A percentile compares a stretch with the other conserved stretches of the same genome.
Evolutionary conservation across 2,329 filamentous ascomycete genomes (phyloP).

Genomic region (Trichoderma koningiopsis): DNA sequence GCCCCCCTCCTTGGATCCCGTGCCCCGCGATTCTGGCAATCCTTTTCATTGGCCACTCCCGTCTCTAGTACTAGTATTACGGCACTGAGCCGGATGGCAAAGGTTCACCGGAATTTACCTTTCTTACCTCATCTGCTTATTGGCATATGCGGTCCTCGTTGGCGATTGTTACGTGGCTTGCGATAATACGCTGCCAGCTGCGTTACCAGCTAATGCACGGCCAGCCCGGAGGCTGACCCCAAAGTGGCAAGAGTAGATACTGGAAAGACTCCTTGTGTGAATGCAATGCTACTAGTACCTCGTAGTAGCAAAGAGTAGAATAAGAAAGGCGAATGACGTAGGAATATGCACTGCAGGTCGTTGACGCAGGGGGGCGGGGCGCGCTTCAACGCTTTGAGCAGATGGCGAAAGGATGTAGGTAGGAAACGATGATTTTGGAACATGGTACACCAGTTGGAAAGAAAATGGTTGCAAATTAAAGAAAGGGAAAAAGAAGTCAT

Average conservation of each 20-base stretch:
- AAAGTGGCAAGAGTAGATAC: not conserved
- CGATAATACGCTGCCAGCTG: not conserved
- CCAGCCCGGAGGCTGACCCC: not conserved
- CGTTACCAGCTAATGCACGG: not conserved
- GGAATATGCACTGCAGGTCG: not conserved
- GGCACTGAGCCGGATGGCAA: not conserved
- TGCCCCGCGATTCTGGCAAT: not conserved
- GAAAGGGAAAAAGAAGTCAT: not conserved
- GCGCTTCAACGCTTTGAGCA: not conserved
- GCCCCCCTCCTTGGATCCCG: constrained; percentile 1
- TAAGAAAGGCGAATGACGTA: not conserved
- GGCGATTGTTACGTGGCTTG: constrained; percentile 1
- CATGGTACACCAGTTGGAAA: not conserved
- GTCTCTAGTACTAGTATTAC: not conserved
- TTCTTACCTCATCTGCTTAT: constrained; percentile 3
- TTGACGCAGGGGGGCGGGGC: not conserved
- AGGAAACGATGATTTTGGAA: not conserved
- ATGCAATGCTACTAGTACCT: not conserved
- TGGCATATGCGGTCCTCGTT: constrained; percentile 6
- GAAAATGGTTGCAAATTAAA: too few relatives aligned
- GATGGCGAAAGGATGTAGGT: not conserved
- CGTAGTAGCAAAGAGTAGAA: not conserved
- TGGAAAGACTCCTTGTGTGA: not conserved
- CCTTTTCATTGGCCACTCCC: not conserved
- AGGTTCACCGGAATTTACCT: not conserved